Evolutionary conservation across 2,329 filamentous ascomycete species (phyloP), one percentile per base, ranked within the genome.

Genomic region (Penicillium polonicum): DNA sequence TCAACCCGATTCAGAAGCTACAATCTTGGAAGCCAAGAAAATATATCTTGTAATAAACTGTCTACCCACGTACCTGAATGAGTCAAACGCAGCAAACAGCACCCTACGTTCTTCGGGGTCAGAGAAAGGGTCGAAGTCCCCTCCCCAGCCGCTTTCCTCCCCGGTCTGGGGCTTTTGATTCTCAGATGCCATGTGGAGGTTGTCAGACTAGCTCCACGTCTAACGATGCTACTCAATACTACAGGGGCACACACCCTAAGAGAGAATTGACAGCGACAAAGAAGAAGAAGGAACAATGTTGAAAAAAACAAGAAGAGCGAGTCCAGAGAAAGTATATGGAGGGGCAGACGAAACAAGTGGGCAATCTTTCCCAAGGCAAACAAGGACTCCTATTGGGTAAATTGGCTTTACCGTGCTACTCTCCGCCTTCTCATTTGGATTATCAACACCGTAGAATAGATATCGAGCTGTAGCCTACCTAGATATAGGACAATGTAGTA

Each of bases 51-150:
- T 15, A 12, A 23, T 23, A 19, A 42, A 4, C 15, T 35, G 29
- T 52, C 25, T 38, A 31, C 62, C 38, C 38, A 82, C 88, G 76
- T 80, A 96, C 92, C 88, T 83, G 75, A 94, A 97, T 12, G 93
- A 97, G 78, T 96, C 91, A 52, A 97, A 77, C 2, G 92, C 88
- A 50, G 86, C 87, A 73, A 90, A 90, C 10, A 97, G 83, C 48
- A 95, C 91, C 60, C 83, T 83, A 48, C 86, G 80, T 76, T 99
- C 93, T 62, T 95, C 91, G 0, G 87, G 85, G 67, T 97, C 92
- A 10, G 85, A 79, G 48, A 88, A 80, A 17, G 85, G 83, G 57
- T 88, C 84, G 62, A 87, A 86, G 52, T 88, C 80, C 3, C 85
- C 86, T 35, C 76, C 76, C 86, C 87, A 89, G 49, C 63, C 68